phyloP scores from a whole-genome alignment of 148 eudicot species.

The Vaccinium vitisidaea region DNA sequence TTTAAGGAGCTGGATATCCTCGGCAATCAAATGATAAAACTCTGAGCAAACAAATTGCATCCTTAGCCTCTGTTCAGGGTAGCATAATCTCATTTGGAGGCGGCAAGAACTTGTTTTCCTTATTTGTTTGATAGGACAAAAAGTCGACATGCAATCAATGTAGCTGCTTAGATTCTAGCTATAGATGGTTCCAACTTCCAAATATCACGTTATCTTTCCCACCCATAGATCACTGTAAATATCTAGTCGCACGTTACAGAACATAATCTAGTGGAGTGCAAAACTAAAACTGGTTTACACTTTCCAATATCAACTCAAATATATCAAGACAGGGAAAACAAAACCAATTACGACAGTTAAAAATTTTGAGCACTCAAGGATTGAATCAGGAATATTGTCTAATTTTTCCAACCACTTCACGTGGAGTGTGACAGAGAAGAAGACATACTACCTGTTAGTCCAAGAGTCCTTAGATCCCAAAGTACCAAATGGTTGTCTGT shows the following conservation, averaged over 20 bases:
- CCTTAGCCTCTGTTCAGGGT: neutral
- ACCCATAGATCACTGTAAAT: neutral
- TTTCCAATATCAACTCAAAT: neutral
- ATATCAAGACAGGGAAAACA: neutral
- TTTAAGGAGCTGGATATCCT: neutral
- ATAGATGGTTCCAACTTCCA: neutral
- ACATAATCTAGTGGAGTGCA: neutral
- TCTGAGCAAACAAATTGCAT: neutral
- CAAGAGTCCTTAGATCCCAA: slow-evolving; percentile 90
- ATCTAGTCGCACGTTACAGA: neutral
- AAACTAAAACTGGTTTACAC: neutral
- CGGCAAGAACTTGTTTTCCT: neutral
- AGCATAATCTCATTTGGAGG: neutral
- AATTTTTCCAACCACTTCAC: neutral
- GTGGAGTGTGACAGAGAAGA: neutral
- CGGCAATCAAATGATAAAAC: neutral
- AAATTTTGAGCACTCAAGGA: neutral
- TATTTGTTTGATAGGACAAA: neutral
- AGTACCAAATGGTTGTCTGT: slow-evolving; percentile 92
- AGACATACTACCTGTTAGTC: slow-evolving; percentile 60
- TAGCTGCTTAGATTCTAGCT: neutral
- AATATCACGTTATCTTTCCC: neutral
- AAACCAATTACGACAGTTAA: neutral
- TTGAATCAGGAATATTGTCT: neutral
- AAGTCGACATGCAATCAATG: neutral